These are phyloP conservation scores for Pythium sp. DNA, from an alignment of 352 stramenopile genomes.

Conservation along the genomic window DNA sequence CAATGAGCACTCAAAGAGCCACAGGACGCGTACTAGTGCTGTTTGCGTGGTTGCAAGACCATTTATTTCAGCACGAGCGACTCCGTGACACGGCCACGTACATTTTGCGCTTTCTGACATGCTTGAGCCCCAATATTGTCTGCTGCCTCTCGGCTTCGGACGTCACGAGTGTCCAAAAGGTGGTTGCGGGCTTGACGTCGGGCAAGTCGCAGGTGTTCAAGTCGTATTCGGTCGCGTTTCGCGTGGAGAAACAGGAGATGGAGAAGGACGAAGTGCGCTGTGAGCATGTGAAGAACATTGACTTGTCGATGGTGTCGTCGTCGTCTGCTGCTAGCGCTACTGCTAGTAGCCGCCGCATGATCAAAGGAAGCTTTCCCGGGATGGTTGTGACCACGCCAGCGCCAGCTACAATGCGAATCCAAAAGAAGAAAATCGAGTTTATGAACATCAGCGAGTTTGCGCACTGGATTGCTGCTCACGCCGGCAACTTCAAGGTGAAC, in stretches of 20 bases:
- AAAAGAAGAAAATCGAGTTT: constrained; percentile 12
- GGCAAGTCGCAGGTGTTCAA: constrained; percentile 4
- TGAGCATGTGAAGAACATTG: background rate
- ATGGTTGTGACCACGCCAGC: constrained; percentile 24
- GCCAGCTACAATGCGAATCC: constrained; percentile 23
- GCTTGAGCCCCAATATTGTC: constrained; percentile 15
- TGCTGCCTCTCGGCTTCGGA: constrained; percentile 18
- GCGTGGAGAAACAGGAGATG: constrained; percentile 14
- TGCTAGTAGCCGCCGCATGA: constrained; percentile 24
- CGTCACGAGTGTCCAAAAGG: constrained; percentile 3
- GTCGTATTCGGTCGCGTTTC: constrained; percentile 20
- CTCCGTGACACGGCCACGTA: constrained; percentile 69
- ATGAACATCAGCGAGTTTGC: constrained; percentile 19
- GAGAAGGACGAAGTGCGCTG: constrained; percentile 16
- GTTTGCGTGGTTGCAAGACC: constrained; percentile 61
- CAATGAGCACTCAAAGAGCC: background rate
- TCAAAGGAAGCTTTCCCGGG: constrained; percentile 42
- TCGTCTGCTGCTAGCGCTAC: background rate
- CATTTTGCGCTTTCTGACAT: constrained; percentile 50
- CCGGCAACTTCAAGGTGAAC: constrained; percentile 20
- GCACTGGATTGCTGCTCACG: constrained; percentile 21
- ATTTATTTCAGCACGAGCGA: constrained; percentile 33
- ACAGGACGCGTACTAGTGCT: constrained; percentile 29
- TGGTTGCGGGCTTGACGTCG: background rate
- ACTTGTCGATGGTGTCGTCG: background rate